Conservation (phyloP, 495 filamentous ascomycete genomes). For the Cudoniella acicularis region DNA sequence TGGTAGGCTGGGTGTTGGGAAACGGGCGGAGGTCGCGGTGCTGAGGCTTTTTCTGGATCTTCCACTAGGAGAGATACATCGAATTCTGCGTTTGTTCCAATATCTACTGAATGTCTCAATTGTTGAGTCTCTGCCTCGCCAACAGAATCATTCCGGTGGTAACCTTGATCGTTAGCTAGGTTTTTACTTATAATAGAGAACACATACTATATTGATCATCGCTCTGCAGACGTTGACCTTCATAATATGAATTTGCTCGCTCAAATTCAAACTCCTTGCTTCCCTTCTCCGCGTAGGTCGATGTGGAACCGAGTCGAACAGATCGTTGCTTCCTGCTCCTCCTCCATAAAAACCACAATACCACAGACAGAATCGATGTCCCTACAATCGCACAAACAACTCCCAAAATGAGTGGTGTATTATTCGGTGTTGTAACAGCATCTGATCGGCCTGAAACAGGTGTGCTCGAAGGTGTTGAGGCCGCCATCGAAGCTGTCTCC, state of each 20-base stretch:
- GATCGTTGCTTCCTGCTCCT: background rate
- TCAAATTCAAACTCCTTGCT: background rate
- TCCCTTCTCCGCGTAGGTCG: background rate
- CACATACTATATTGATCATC: too few relatives aligned
- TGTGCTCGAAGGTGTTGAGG: background rate
- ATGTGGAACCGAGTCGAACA: background rate
- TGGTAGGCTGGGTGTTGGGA: conserved; percentile 16
- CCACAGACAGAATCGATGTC: background rate
- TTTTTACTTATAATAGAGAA: too few relatives aligned
- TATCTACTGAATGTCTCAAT: background rate
- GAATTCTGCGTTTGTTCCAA: background rate
- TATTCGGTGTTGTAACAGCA: background rate
- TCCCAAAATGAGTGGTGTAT: conserved; percentile 15
- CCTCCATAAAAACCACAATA: conserved; percentile 8
- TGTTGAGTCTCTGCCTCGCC: background rate
- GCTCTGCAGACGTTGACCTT: background rate
- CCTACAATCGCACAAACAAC: conserved; percentile 6
- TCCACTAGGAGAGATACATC: conserved; percentile 13
- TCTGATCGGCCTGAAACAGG: background rate
- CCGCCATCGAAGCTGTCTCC: background rate
- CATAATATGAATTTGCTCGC: background rate
- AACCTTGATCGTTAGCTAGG: background rate
- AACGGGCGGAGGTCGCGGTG: conserved; percentile 14
- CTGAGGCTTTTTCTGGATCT: conserved; percentile 8
- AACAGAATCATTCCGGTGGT: background rate